These are phyloP conservation scores for Venturia aucupariae DNA, from an alignment of 2,329 filamentous ascomycete species.

Conservation along the genomic window DNA sequence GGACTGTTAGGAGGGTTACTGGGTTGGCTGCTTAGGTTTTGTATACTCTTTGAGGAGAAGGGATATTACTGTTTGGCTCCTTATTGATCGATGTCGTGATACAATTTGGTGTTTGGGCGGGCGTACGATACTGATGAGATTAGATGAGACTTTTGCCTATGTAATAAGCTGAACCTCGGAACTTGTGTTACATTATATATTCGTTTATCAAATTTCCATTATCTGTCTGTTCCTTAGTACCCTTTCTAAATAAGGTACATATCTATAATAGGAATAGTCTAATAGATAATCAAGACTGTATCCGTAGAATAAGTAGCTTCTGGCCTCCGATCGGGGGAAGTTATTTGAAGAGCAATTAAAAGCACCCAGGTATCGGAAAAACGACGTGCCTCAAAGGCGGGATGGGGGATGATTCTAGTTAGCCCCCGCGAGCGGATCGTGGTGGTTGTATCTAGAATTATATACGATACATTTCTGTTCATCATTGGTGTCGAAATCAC, in stretches of 20 bases:
- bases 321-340: no score
- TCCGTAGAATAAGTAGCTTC: no score
- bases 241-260: no score
- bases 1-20: slow-evolving; percentile 68
- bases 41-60: neutral
- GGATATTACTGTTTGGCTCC: neutral
- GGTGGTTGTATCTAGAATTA: neutral
- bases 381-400: no score
- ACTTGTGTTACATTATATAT: neutral
- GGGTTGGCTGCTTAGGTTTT: slow-evolving; percentile 24
- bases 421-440: no score
- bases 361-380: no score
- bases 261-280: no score
- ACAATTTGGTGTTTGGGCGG: neutral
- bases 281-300: no score
- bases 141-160: neutral
- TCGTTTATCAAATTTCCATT: neutral
- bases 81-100: neutral
- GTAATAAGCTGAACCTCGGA: neutral
- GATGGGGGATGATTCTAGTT: no score
- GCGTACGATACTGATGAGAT: neutral
- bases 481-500: neutral
- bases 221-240: no score
- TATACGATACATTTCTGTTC: neutral
- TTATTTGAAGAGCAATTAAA: no score